These are phyloP conservation scores for Myriangium duriaei DNA, from an alignment of 2,329 filamentous ascomycete species.

Conservation along the genomic window DNA sequence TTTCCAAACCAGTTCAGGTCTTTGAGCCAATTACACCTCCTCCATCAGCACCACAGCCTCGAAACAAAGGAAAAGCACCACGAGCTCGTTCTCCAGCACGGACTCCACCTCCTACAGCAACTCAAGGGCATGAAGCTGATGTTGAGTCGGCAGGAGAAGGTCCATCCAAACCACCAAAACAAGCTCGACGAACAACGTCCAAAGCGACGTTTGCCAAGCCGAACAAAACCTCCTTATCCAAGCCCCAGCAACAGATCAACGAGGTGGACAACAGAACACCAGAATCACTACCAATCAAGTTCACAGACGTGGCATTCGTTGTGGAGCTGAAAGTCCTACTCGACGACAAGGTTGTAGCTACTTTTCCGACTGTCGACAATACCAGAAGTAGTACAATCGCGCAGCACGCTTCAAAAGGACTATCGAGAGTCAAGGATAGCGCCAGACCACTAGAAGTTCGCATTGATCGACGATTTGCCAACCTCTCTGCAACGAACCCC, in stretches of 20 bases:
- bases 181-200: not conserved
- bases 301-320: not conserved
- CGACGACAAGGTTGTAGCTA: not conserved
- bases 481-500: not conserved
- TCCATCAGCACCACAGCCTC: not conserved
- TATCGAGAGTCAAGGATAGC: not conserved
- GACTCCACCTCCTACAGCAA: not conserved
- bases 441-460: not conserved
- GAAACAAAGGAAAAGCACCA: not conserved
- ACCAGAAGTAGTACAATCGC: not conserved
- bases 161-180: not conserved
- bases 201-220: not conserved
- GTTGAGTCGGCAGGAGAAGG: not conserved
- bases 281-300: not conserved
- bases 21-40: not conserved
- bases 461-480: not conserved
- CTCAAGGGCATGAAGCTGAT: not conserved
- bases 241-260: not conserved
- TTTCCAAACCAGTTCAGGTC: not conserved
- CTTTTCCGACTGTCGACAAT: not conserved
- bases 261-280: not conserved
- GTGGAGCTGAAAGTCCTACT: not conserved
- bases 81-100: not conserved
- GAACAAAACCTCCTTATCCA: not conserved
- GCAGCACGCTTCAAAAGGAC: not conserved